Base-by-base conservation (phyloP, 768 basidiomycete genomes). In the Fomitopsis serialis region DNA sequence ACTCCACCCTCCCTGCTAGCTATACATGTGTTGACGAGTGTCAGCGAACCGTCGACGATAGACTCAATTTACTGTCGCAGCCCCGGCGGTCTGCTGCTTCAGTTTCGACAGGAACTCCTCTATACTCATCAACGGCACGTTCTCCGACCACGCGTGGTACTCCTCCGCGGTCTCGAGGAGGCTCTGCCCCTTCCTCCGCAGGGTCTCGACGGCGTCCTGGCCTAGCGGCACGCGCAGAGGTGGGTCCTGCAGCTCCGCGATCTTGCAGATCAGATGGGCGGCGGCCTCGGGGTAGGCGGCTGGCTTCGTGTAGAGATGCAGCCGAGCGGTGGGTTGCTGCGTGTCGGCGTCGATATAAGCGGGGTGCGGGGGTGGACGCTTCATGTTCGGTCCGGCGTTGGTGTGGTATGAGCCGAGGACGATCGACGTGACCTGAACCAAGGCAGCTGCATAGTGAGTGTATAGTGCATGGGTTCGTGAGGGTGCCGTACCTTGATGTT, bases 401-500 rank as follows among this genome's bases (percentile, higher is more conserved):
- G 63, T 64, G 32, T 45, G 53, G 49, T 62, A 62, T 15, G 57
- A 59, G 4, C 61, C 63, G 1, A 55, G 59, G 35, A 60, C 53
- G 22, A 64, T 46, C 47, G 54, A 45, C 35, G 50, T 48, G 24
- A 54, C 42, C 63, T 66, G n/a, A n/a, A n/a, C n/a, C n/a, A n/a
- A n/a, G n/a, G n/a, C n/a, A n/a, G n/a, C n/a, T n/a, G n/a, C n/a
- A n/a, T n/a, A n/a, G n/a, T n/a, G n/a, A n/a, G n/a, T n/a, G n/a
- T n/a, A n/a, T n/a, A n/a, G n/a, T n/a, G n/a, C n/a, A n/a, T n/a
- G n/a, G n/a, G n/a, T n/a, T n/a, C n/a, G n/a, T n/a, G n/a, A n/a
- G n/a, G n/a, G n/a, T n/a, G n/a, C n/a, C 61, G 19, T 35, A 68
- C 70, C 56, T 61, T 72, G 58, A 72, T 70, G 54, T 69, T 64